phyloP scores from a whole-genome alignment of 1,284 basidiomycete species.

The Agaricales sp. region DNA sequence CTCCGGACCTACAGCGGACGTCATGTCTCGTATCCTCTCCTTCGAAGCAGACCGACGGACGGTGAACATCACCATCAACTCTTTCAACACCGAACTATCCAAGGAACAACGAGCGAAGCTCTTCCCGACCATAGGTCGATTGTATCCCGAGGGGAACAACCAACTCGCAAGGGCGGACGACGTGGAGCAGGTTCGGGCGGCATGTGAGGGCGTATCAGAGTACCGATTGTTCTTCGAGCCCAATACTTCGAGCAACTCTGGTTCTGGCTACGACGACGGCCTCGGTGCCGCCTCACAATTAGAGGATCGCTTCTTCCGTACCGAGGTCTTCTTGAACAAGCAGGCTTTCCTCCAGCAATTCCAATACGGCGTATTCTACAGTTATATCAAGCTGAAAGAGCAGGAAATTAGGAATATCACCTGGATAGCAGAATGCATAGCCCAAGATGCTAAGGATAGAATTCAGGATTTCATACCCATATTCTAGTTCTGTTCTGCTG shows the following conservation, averaged over 20 bases:
- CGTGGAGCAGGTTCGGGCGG: conserved; percentile 84
- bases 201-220: conserved; percentile 83
- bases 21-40: conserved; percentile 83
- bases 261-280: conserved; percentile 35
- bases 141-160: conserved; percentile 96
- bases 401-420: conserved; percentile 97
- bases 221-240: conserved; percentile 87
- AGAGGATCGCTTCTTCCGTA: conserved; percentile 94
- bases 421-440: conserved; percentile 97
- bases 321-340: conserved; percentile 92
- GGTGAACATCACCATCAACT: conserved; percentile 99
- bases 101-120: conserved; percentile 96
- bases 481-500: conserved; percentile 38
- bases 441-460: conserved; percentile 87
- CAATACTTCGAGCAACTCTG: conserved; percentile 23
- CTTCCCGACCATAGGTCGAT: conserved; percentile 88
- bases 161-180: conserved; percentile 91
- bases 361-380: conserved; percentile 89
- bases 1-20: conserved; percentile 78
- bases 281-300: conserved; percentile 56
- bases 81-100: conserved; percentile 88
- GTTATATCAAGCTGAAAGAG: conserved; percentile 95
- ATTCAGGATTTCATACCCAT: conserved; percentile 91
- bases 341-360: conserved; percentile 92
- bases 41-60: conserved; percentile 97